Base-by-base conservation (phyloP, 805 yeast species). In the Starmerella lactis-condensi region DNA sequence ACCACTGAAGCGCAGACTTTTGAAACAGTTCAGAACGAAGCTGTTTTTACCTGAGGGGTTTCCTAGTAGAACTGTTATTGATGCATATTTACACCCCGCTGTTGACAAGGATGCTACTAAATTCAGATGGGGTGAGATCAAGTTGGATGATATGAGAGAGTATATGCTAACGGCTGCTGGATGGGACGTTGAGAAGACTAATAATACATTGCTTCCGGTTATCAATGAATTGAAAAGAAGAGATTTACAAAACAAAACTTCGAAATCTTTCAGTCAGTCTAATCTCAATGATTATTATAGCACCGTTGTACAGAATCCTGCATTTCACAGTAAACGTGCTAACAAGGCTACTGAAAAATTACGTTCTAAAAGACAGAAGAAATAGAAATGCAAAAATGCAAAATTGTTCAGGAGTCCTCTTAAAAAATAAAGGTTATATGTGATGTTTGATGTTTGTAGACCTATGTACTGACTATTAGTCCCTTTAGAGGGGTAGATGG, bases 91-190 rank as follows among this genome's bases (percentile, higher is more conserved):
- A 14, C 48, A 60, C 8, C 94, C 99, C 0, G 79, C 73, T 21
- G 93, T 89, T 3, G 96, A 89, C 49, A 62, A 62, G 24, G 94
- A 83, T 48, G 57, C 58, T 28, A 75, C 83, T 0, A 62, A 65
- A 33, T 83, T 89, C 53, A 65, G 65, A 28, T 89, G 98, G 98
- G 96, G 95, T 0, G 55, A 60, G 2, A 94, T 95, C 0, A 81
- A 78, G 48, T 53, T 83, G 36, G 95, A 82, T 43, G 70, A 69
- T 41, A 57, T 89, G 30, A 56, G 95, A 19, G 60, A 67, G 1
- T 83, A 67, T 42, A 57, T 89, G 51, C 66, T 65, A 64, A 59
- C 55, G 28, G 69, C 69, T 27, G 70, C 82, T 6, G 82, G 83
- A 2, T 91, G 99, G 95, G 56, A 65, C 2, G 70, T 69, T 44